These are phyloP conservation scores for Pseudotsuga menziesii DNA, from an alignment of 75 land plant genomes.

Conservation along the genomic window DNA sequence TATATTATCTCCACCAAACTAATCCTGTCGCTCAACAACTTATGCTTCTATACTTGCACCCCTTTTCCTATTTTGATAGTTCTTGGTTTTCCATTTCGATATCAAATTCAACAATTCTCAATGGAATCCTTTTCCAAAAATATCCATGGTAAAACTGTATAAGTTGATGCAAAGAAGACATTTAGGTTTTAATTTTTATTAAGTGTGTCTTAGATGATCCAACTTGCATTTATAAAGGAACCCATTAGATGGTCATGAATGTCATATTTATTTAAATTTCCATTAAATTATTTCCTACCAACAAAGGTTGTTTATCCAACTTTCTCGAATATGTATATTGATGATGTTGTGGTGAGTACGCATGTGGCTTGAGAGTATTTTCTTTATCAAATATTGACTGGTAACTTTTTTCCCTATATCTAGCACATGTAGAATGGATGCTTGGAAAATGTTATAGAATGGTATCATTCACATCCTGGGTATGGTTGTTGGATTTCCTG, in stretches of 20 bases:
- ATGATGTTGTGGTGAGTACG: not conserved
- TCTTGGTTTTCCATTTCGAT: not conserved
- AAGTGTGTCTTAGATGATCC: not conserved
- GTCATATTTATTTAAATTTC: not conserved
- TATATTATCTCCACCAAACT: too few relatives aligned
- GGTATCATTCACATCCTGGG: constrained; percentile 99
- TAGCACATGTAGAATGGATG: constrained; percentile 53
- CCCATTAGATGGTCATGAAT: not conserved
- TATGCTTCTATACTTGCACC: not conserved
- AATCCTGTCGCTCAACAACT: too few relatives aligned
- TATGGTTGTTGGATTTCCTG: constrained; percentile 99
- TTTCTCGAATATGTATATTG: not conserved
- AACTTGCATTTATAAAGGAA: not conserved
- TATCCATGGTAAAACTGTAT: not conserved
- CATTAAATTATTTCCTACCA: not conserved
- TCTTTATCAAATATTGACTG: not conserved
- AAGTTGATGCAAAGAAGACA: not conserved
- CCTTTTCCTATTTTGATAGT: not conserved
- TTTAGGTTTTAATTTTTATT: not conserved
- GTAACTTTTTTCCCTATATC: constrained; percentile 1
- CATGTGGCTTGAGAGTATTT: not conserved
- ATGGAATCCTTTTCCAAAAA: not conserved
- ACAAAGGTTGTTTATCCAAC: not conserved
- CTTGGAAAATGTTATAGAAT: constrained; percentile 94
- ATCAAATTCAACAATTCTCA: not conserved